Evolutionary conservation across 169 alveolate genomes (phyloP), one percentile per base, ranked within the genome.

Genomic region (Plasmodium gaboni): DNA sequence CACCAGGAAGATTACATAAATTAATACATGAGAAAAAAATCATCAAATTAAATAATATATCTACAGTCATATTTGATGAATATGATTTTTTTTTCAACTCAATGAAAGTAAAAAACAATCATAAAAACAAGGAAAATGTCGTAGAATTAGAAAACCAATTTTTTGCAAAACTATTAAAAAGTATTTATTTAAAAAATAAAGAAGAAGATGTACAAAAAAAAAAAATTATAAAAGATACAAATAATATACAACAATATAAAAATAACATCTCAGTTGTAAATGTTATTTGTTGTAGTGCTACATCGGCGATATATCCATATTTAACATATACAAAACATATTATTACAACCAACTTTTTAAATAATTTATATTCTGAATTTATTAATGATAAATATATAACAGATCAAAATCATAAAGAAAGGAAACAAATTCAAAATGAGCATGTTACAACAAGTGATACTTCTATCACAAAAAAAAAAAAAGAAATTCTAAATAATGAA

Each of bases 201-300:
- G 71, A 60, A 78, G 19, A 17, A 19, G 2, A 46, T n/a, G n/a
- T 60, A 51, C 42, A 28, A 22, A 9, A 22, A 50, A 19, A 26
- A 7, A 1, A 68, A 3, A 8, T 38, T 28, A 51, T 12, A 51
- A 51, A 15, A n/a, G 61, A 51, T n/a, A 2, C 24, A 72, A 60
- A 44, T 9, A 60, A 78, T 19, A 8, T n/a, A 17, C 24, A 22
- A 3, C 50, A 57, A 15, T 22, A 28, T n/a, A 32, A 57, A 51
- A 42, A 24, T 1, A 68, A 3, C 6, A 15, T n/a, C 2, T 78
- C 89, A 65, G 19, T 12, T 60, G 46, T 76, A 2, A 78, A 78
- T 17, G 89, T 78, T n/a, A 78, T 78, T 9, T 78, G 89, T 59
- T 78, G 89, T 46, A 78, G 89, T 19, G 89, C 89, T 5, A 78